Conservation (phyloP, 495 filamentous ascomycete genomes). For the Annulohypoxylon bovei region DNA sequence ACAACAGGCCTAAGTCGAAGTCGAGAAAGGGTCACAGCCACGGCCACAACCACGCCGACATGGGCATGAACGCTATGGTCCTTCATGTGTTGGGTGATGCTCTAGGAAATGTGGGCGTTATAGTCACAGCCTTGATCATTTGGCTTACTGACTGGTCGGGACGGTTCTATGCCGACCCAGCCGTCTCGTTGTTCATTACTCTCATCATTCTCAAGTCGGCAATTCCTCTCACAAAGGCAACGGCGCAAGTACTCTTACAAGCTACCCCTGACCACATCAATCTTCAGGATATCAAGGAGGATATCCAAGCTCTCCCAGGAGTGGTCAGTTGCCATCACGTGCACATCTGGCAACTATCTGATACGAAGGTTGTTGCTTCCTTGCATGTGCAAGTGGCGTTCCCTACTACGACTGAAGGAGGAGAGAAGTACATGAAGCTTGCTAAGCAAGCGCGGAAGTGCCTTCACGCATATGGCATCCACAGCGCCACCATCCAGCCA, state of each 20-base stretch:
- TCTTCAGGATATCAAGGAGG: slow-evolving; percentile 89
- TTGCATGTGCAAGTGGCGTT: slow-evolving; percentile 90
- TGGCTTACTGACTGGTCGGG: slow-evolving; percentile 78
- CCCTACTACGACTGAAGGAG: slow-evolving; percentile 72
- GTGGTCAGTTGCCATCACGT: slow-evolving; percentile 92
- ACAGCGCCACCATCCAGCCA: slow-evolving; percentile 97
- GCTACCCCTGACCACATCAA: slow-evolving; percentile 88
- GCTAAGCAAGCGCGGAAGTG: slow-evolving; percentile 81
- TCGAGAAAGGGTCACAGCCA: slow-evolving; percentile 63
- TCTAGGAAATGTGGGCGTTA: slow-evolving; percentile 96
- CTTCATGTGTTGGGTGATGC: slow-evolving; percentile 97
- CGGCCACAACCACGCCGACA: slow-evolving; percentile 82
- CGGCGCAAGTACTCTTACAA: slow-evolving; percentile 93
- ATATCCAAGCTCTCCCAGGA: slow-evolving; percentile 84
- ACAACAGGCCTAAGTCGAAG: slow-evolving; percentile 76
- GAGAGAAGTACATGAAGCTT: slow-evolving; percentile 87
- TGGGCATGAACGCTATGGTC: slow-evolving; percentile 98
- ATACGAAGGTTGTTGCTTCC: slow-evolving; percentile 89
- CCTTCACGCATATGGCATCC: slow-evolving; percentile 94
- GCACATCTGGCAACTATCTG: slow-evolving; percentile 96
- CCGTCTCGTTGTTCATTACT: slow-evolving; percentile 95
- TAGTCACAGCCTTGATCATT: slow-evolving; percentile 89
- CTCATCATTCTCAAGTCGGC: slow-evolving; percentile 91
- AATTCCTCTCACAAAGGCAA: slow-evolving; percentile 90
- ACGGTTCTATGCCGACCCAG: slow-evolving; percentile 83